These are phyloP conservation scores for Dichotomopilus funicola DNA, from an alignment of 2,329 filamentous ascomycete genomes.

Conservation along the genomic window DNA sequence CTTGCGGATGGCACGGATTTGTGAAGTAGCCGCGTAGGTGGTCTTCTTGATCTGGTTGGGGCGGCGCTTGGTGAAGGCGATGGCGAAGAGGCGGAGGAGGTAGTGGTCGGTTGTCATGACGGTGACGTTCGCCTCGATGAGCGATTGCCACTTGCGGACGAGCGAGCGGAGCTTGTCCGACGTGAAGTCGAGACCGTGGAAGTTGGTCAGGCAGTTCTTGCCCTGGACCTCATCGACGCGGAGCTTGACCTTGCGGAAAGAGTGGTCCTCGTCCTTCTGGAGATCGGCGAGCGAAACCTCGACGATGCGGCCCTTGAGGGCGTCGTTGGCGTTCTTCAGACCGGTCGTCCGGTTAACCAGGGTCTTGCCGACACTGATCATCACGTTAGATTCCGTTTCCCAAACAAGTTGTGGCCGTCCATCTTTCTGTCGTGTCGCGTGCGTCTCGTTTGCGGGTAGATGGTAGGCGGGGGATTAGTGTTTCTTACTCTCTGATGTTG, in stretches of 20 bases:
- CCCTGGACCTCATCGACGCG: conserved; percentile 98
- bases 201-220: conserved; percentile 99
- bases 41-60: conserved; percentile 99
- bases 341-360: conserved; percentile 98
- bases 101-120: conserved; percentile 99
- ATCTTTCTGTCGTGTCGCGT: neutral
- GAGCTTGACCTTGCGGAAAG: conserved; percentile 99
- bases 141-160: conserved; percentile 98
- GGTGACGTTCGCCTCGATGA: conserved; percentile 99
- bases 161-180: conserved; percentile 99
- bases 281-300: conserved; percentile 98
- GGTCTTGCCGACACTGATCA: conserved; percentile 90
- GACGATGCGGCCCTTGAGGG: conserved; percentile 96
- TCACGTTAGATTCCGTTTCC: conserved; percentile 20
- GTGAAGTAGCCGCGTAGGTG: conserved; percentile 93
- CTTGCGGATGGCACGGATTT: conserved; percentile 96
- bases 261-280: conserved; percentile 99
- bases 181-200: conserved; percentile 99
- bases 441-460: conserved; percentile 5
- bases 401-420: no score
- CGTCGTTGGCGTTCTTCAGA: conserved; percentile 99
- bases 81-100: conserved; percentile 97
- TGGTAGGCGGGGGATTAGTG: conserved; percentile 31
- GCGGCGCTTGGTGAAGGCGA: conserved; percentile 98
- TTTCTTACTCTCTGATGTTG: conserved; percentile 81